Evolutionary conservation across 2,329 filamentous ascomycete species (phyloP).

Genomic region (Apiospora kogelbergensis): DNA sequence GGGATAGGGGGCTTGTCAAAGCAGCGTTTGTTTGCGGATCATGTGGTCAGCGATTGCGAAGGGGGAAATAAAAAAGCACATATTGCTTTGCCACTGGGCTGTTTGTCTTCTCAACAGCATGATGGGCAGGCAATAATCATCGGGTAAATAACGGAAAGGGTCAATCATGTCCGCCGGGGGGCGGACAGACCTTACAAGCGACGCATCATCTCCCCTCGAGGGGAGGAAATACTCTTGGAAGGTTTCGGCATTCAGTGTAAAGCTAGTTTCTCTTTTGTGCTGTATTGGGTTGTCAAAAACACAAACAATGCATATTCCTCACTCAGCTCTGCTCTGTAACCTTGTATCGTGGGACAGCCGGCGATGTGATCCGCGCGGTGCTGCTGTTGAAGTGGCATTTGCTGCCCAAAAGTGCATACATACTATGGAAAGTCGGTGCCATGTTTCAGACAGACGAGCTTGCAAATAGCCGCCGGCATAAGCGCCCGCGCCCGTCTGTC

Average conservation of each 20-base stretch:
- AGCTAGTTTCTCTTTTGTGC: not conserved
- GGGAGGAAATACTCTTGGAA: not conserved
- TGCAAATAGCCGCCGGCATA: conserved; percentile 1
- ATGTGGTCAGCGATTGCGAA: not conserved
- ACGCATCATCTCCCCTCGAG: not conserved
- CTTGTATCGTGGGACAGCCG: not conserved
- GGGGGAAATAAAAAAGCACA: not conserved
- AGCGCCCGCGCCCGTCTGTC: not conserved
- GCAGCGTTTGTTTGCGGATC: not conserved
- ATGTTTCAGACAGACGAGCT: not conserved
- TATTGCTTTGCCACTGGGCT: not conserved
- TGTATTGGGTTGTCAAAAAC: not conserved
- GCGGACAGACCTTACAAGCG: not conserved
- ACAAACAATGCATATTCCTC: not conserved
- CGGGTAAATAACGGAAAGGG: not conserved
- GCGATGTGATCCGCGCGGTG: not conserved
- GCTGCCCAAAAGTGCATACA: no score
- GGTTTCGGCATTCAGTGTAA: not conserved
- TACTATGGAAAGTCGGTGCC: not conserved
- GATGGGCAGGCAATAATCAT: not conserved
- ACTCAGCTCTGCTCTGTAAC: not conserved
- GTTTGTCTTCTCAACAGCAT: not conserved
- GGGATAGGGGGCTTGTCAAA: not conserved
- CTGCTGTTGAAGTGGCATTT: no score
- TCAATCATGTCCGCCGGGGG: not conserved